Percentiles rank a stretch among this genome's conserved stretches.
These are phyloP conservation scores for Kingdonia uniflora DNA, from an alignment of 164 flowering plant species.

Conservation along the genomic window DNA sequence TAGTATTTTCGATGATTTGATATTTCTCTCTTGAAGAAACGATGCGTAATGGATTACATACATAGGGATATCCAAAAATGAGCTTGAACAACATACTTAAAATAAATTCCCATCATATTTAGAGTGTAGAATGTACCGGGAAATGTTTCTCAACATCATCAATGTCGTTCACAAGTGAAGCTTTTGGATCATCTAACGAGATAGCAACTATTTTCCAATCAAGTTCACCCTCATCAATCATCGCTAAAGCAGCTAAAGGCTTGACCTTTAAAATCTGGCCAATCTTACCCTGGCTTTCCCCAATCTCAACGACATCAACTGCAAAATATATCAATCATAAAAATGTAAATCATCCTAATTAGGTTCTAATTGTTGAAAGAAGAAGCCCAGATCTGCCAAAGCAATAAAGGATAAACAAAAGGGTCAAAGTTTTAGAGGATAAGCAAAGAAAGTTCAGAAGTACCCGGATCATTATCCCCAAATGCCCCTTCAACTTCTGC, in stretches of 20 bases:
- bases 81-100: no score
- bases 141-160: conserved; percentile 94
- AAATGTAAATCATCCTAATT: no score
- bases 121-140: conserved; percentile 40
- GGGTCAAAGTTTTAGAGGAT: not conserved
- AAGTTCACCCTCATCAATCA: conserved; percentile 99
- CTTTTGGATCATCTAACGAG: conserved; percentile 90
- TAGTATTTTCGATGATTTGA: no score
- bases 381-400: no score
- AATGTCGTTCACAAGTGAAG: conserved; percentile 82
- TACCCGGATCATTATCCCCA: conserved; percentile 84
- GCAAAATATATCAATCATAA: conserved; percentile 8
- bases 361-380: no score
- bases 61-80: no score
- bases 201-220: conserved; percentile 99
- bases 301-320: conserved; percentile 99
- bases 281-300: conserved; percentile 55
- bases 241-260: conserved; percentile 88
- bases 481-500: conserved; percentile 85
- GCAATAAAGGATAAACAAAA: not conserved
- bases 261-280: conserved; percentile 83
- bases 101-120: not conserved
- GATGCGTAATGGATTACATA: no score
- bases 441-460: not conserved
- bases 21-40: no score